These are phyloP conservation scores for Abrus precatorius DNA, from an alignment of 306 rosid species.

Conservation along the genomic window DNA sequence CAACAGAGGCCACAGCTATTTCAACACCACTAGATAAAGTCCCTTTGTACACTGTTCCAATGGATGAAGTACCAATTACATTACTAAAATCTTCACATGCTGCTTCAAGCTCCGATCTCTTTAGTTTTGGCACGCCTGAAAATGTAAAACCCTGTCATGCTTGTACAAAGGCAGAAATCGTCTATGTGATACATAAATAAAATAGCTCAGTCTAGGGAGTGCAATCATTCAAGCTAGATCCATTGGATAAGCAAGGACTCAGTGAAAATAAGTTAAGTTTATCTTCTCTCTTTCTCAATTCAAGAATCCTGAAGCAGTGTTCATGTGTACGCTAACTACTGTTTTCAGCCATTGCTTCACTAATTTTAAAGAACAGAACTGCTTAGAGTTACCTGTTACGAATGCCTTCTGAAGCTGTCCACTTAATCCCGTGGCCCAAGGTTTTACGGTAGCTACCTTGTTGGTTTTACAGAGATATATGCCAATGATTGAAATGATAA, in stretches of 20 bases:
- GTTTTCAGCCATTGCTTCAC: conserved; percentile 27
- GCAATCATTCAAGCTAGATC: conserved; percentile 29
- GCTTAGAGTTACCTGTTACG: conserved; percentile 70
- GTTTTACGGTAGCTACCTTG: conserved; percentile 85
- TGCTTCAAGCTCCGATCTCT: conserved; percentile 86
- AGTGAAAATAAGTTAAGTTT: not conserved
- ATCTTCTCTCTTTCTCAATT: conserved; percentile 13
- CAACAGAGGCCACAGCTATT: conserved; percentile 83
- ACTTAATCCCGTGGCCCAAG: conserved; percentile 96
- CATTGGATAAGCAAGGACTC: conserved; percentile 38
- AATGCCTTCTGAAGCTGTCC: conserved; percentile 99
- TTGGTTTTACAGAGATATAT: conserved; percentile 63
- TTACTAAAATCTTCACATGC: conserved; percentile 99
- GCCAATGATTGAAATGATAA: conserved; percentile 52
- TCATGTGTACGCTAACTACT: conserved; percentile 6
- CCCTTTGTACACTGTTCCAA: conserved; percentile 90
- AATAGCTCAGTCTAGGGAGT: conserved; percentile 17
- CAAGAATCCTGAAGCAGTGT: conserved; percentile 23
- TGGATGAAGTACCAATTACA: conserved; percentile 78
- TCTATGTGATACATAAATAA: conserved; percentile 8
- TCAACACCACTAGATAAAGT: conserved; percentile 95
- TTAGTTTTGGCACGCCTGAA: conserved; percentile 93
- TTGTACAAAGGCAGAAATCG: conserved; percentile 32
- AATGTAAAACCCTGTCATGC: conserved; percentile 37
- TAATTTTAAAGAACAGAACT: conserved; percentile 29